Conservation (phyloP, 2,329 filamentous ascomycete genomes). For the Tolypocladium ovalisporum region DNA sequence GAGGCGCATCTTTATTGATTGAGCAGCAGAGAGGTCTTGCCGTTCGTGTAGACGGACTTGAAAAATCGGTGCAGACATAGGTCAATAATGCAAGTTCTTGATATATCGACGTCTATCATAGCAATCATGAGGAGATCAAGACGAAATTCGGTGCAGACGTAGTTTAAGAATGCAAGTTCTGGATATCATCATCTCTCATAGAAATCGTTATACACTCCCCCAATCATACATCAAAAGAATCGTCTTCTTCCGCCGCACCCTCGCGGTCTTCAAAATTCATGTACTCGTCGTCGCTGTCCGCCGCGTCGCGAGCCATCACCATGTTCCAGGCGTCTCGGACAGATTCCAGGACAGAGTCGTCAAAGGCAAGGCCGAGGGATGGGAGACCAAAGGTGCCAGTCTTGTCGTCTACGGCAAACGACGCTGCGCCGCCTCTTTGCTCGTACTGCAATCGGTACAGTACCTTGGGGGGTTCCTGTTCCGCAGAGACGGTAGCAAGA, state of each 20-base stretch:
- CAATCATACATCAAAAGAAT: conserved; percentile 32
- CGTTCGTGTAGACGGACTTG: too few relatives aligned
- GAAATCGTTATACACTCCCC: not conserved
- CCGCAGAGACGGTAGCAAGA: conserved; percentile 19
- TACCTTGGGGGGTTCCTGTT: conserved; percentile 17
- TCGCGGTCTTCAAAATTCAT: conserved; percentile 73
- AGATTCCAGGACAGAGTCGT: conserved; percentile 55
- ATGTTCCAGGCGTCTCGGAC: conserved; percentile 62
- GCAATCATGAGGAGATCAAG: too few relatives aligned
- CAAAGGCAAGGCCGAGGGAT: conserved; percentile 58
- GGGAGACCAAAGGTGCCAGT: conserved; percentile 47
- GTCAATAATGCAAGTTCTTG: not conserved
- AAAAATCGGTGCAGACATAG: not conserved
- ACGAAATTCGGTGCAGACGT: not conserved
- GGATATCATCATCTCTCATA: not conserved
- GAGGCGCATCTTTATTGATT: not conserved
- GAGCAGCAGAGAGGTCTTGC: too few relatives aligned
- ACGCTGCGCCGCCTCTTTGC: conserved; percentile 24
- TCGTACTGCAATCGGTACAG: conserved; percentile 47
- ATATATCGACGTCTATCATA: too few relatives aligned
- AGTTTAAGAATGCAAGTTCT: not conserved
- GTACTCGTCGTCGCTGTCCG: conserved; percentile 41
- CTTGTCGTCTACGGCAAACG: conserved; percentile 23
- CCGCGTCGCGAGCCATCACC: conserved; percentile 41
- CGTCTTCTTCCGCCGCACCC: conserved; percentile 45